A percentile compares a stretch with the other conserved stretches of the same genome.
phyloP scores from a whole-genome alignment of 352 stramenopile species.

The Lagenidium sp. region DNA sequence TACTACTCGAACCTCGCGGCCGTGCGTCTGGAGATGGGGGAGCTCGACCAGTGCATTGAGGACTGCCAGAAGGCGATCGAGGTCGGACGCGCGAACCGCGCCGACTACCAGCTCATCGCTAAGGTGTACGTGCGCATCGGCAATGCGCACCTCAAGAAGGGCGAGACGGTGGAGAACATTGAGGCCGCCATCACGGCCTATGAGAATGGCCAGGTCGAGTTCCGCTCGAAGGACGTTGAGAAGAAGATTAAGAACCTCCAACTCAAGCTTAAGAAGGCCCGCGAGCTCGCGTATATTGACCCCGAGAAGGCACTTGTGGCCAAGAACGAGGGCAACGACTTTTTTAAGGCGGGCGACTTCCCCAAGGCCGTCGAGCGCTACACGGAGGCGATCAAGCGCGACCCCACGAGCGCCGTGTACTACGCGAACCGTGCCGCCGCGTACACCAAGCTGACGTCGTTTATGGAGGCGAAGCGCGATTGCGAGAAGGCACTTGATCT shows the following conservation, averaged over 20 bases:
- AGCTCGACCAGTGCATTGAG: conserved; percentile 92
- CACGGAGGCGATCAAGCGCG: conserved; percentile 98
- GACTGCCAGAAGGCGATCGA: conserved; percentile 94
- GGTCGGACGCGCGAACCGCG: conserved; percentile 91
- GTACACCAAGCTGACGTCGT: conserved; percentile 98
- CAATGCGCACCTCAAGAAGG: conserved; percentile 96
- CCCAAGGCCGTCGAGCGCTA: conserved; percentile 90
- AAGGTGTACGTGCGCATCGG: conserved; percentile 94
- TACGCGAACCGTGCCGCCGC: conserved; percentile 98
- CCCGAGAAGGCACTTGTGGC: conserved; percentile 95
- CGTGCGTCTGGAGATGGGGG: conserved; percentile 94
- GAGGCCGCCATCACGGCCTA: conserved; percentile 80
- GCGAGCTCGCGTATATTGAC: conserved; percentile 93
- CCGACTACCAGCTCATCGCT: conserved; percentile 94
- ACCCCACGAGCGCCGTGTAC: conserved; percentile 96
- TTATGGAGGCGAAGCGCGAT: conserved; percentile 85
- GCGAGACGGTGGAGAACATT: conserved; percentile 83
- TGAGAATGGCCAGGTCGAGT: conserved; percentile 82
- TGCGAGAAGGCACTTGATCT: conserved; percentile 98
- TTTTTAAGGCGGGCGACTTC: conserved; percentile 96
- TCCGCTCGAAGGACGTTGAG: conserved; percentile 89
- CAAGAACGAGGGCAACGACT: conserved; percentile 98
- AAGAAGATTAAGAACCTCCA: conserved; percentile 94
- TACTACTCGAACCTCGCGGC: conserved; percentile 97
- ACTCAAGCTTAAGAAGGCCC: conserved; percentile 93